These are phyloP conservation scores for Apiotrichum domesticum DNA, from an alignment of 1,284 basidiomycete species.

Conservation along the genomic window DNA sequence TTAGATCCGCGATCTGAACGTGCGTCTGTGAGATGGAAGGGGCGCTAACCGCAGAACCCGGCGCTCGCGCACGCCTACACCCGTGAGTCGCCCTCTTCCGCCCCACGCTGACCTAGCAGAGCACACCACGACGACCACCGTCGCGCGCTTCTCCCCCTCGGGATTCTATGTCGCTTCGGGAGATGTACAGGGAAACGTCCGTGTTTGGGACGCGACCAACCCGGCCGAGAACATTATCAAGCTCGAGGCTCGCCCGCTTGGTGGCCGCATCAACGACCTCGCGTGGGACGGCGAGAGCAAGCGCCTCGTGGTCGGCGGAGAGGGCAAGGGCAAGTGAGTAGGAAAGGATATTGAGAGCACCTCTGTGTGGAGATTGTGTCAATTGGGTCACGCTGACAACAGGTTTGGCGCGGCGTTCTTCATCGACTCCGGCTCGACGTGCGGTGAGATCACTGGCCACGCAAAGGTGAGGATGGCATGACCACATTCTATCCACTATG, in stretches of 20 bases:
- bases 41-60: slow-evolving; percentile 19
- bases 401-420: slow-evolving; percentile 84
- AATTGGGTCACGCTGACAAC: background rate
- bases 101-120: slow-evolving; percentile 46
- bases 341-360: background rate
- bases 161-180: slow-evolving; percentile 94
- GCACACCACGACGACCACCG: slow-evolving; percentile 77
- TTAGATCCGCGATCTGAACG: slow-evolving; percentile 60
- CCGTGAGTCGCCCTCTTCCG: slow-evolving; percentile 19
- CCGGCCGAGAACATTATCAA: slow-evolving; percentile 73
- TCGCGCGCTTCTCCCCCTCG: slow-evolving; percentile 85
- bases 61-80: slow-evolving; percentile 42
- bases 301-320: slow-evolving; percentile 91
- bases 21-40: slow-evolving; percentile 27
- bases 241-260: slow-evolving; percentile 73
- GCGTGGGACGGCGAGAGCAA: slow-evolving; percentile 97
- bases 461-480: slow-evolving; percentile 59
- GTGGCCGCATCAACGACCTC: slow-evolving; percentile 83
- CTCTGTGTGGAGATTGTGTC: background rate
- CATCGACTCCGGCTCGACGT: slow-evolving; percentile 78
- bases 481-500: background rate
- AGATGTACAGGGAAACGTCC: slow-evolving; percentile 71
- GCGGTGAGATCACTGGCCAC: slow-evolving; percentile 91
- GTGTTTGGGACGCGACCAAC: slow-evolving; percentile 89
- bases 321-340: slow-evolving; percentile 77